Evolutionary conservation across 2,329 filamentous ascomycete genomes (phyloP), one percentile per base, ranked within the genome.

Genomic region (Harringtonia lauricola): DNA sequence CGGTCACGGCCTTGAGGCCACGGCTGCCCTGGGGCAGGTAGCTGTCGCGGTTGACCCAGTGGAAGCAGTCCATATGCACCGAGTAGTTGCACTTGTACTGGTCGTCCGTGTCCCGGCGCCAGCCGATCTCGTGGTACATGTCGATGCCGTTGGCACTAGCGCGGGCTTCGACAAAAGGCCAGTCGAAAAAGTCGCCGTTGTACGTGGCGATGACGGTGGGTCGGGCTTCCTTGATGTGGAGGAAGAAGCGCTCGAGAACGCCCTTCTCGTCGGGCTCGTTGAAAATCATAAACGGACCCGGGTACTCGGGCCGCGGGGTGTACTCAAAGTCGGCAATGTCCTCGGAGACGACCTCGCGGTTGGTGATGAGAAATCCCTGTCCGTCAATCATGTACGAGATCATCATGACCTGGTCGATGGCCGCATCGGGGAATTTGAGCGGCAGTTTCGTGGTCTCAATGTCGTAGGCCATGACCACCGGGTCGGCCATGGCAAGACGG

Each of bases 131-230:
- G 50, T 83, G 85, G 64, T 98, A 98, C 92, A 98, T 96, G 63
- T 98, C 92, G 59, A 98, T 95, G 26, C 94, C 92, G 54, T 94
- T 83, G 51, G 95, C 76, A 58, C 88, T 94, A 24, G 94, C 87
- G 65, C 92, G 75, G 36, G 92, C 80, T 67, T 98, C 92, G 21
- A 98, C 88, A 58, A 94, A 98, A 0, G 92, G 90, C 92, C 92
- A 98, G 81, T 98, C 92, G 80, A 98, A 98, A 62, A 98, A 98
- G 68, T 98, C 92, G 67, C 92, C 92, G 86, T 98, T 98, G 73
- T 98, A 98, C n/a, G 92, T 98, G 30, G 94, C 90, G 60, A 98
- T 98, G 45, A 98, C 90, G 0, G 89, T 96, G 1, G 92, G 92
- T 47, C 84, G 79, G 1, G 88, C 87, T 60, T 95, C 87, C 57